These are phyloP conservation scores for Coelastrella sp. DNA, from an alignment of 139 green algal genomes.

Conservation along the genomic window DNA sequence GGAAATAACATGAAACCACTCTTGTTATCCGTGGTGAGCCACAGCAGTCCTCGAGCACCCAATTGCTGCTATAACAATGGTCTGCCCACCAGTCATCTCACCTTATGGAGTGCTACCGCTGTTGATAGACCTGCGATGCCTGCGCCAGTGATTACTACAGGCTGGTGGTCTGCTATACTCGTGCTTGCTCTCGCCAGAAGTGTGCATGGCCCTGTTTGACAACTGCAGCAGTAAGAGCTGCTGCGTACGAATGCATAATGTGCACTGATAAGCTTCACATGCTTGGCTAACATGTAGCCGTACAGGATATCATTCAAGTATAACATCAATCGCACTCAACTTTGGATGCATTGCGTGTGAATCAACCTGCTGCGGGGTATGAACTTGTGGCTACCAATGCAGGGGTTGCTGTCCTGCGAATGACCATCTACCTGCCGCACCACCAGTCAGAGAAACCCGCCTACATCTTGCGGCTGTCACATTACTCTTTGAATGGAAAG, in stretches of 20 bases:
- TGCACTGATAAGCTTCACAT: no score
- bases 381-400: no score
- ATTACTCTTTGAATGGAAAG: no score
- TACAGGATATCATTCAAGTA: no score
- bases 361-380: no score
- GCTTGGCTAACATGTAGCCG: no score
- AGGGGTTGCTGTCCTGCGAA: neutral
- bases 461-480: neutral
- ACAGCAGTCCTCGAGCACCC: no score
- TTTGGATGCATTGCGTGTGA: no score
- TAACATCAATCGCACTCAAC: no score
- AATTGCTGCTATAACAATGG: no score
- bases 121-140: slow-evolving; percentile 75
- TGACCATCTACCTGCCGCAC: neutral
- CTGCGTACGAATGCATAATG: no score
- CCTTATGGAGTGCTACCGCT: slow-evolving; percentile 66
- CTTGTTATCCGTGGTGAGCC: neutral
- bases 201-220: neutral
- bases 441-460: neutral
- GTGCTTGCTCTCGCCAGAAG: neutral
- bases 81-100: neutral
- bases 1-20: neutral
- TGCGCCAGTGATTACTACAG: slow-evolving; percentile 65
- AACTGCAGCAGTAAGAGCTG: no score
- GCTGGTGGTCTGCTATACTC: neutral